Percentiles rank a stretch among this genome's conserved stretches.
Conservation (phyloP, 805 yeast genomes). For the Limtongia smithiae region DNA sequence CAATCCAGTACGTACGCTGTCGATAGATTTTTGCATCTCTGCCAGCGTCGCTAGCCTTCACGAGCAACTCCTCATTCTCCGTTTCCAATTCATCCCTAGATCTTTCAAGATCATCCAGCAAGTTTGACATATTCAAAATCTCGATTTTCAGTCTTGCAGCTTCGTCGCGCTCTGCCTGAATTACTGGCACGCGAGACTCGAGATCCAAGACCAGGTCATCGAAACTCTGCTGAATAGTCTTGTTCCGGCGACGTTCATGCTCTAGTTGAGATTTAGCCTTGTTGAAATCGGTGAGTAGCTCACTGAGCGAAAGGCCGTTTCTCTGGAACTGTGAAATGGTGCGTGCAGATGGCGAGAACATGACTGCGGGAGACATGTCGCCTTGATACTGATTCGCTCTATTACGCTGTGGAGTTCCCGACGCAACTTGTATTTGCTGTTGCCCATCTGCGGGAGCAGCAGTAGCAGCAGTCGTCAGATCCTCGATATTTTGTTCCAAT, state of each 20-base stretch:
- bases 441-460: too few species aligned
- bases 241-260: slow-evolving; percentile 68
- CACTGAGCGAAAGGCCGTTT: slow-evolving; percentile 59
- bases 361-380: slow-evolving; percentile 20
- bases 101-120: slow-evolving; percentile 44
- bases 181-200: slow-evolving; percentile 72
- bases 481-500: slow-evolving; percentile 1
- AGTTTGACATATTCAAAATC: slow-evolving; percentile 50
- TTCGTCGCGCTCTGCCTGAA: slow-evolving; percentile 61
- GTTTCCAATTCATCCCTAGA: slow-evolving; percentile 40
- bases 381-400: slow-evolving; percentile 11
- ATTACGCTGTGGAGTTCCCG: too few species aligned
- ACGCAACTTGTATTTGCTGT: too few species aligned
- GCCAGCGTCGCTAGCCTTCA: slow-evolving; percentile 36
- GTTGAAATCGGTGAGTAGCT: slow-evolving; percentile 61
- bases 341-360: slow-evolving; percentile 57
- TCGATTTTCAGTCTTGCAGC: slow-evolving; percentile 55
- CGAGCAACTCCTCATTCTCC: slow-evolving; percentile 38
- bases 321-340: slow-evolving; percentile 46
- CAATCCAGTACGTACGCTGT: slow-evolving; percentile 17
- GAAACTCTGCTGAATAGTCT: slow-evolving; percentile 64
- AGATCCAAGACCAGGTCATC: slow-evolving; percentile 70
- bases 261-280: slow-evolving; percentile 61
- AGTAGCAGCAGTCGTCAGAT: neutral
- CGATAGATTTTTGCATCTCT: slow-evolving; percentile 34